A percentile compares a stretch with the other conserved stretches of the same genome.
phyloP scores from a whole-genome alignment of 805 yeast species.

The Torulaspora microellipsoides region DNA sequence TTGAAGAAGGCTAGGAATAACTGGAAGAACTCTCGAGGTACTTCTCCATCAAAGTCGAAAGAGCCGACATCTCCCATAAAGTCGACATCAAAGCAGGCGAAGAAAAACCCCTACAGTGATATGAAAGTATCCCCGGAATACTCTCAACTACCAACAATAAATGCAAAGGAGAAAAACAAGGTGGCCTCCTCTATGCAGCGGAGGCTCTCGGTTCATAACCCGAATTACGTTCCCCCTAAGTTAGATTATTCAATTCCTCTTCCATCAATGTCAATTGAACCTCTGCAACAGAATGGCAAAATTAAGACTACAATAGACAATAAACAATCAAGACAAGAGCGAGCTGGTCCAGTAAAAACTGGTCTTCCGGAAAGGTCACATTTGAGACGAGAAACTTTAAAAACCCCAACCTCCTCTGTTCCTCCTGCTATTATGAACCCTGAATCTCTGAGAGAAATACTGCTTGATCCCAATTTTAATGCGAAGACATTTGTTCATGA shows the following conservation, averaged over 20 bases:
- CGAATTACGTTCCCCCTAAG: conserved; percentile 28
- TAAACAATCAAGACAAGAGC: neutral
- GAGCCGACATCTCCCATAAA: conserved; percentile 15
- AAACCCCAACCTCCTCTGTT: neutral
- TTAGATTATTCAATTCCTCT: conserved; percentile 30
- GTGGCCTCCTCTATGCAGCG: conserved; percentile 42
- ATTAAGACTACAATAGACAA: neutral
- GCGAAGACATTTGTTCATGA: conserved; percentile 46
- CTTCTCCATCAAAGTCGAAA: conserved; percentile 15
- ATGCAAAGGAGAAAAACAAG: conserved; percentile 35
- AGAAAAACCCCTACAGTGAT: conserved; percentile 22
- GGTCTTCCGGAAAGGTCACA: conserved; percentile 1
- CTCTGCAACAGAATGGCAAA: neutral
- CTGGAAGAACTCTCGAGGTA: conserved; percentile 22
- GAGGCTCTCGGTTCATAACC: conserved; percentile 41
- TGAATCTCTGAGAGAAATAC: conserved; percentile 28
- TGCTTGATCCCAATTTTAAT: conserved; percentile 42
- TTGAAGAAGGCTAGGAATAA: conserved; percentile 32
- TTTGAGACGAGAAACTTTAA: neutral
- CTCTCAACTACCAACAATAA: conserved; percentile 33
- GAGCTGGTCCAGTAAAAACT: too few species aligned
- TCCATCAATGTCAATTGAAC: conserved; percentile 14
- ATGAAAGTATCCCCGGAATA: conserved; percentile 14
- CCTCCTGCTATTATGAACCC: conserved; percentile 15
- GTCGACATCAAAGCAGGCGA: conserved; percentile 12